A percentile compares a stretch with the other conserved stretches of the same genome.
Evolutionary conservation across 176 grass and related monocot species (phyloP).

Genomic region (Eleusine coracana): DNA sequence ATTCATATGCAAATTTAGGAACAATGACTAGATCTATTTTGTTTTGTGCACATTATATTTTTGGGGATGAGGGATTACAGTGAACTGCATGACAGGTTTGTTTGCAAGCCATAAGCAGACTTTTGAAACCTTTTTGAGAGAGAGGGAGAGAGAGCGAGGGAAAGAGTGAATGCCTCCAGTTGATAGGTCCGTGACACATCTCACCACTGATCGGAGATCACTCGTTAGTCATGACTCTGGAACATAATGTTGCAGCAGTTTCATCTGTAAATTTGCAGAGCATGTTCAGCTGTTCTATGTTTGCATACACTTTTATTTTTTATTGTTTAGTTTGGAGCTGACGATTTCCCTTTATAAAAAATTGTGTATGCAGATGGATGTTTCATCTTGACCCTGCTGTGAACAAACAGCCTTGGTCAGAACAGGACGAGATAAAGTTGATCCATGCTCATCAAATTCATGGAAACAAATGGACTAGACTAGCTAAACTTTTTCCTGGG

Average conservation of each 20-base stretch:
- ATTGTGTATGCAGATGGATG: constrained; percentile 40
- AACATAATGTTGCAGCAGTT: neutral
- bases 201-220: neutral
- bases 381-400: constrained; percentile 51
- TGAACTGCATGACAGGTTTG: neutral
- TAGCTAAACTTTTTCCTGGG: constrained; percentile 58
- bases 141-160: no score
- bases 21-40: neutral
- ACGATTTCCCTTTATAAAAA: neutral
- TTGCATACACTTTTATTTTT: neutral
- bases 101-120: neutral
- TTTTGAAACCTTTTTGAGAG: neutral
- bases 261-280: neutral
- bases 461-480: constrained; percentile 56
- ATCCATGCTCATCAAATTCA: constrained; percentile 60
- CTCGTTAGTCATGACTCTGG: neutral
- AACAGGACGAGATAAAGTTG: constrained; percentile 53
- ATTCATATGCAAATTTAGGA: neutral
- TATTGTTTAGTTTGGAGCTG: neutral
- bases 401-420: constrained; percentile 59
- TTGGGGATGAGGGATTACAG: neutral
- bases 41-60: neutral
- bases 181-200: neutral
- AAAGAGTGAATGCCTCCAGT: no score
- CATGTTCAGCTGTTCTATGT: neutral